Evolutionary conservation across 371 early-diverging fungal genomes (phyloP).

Genomic region (Rhizopus arrhizus): DNA sequence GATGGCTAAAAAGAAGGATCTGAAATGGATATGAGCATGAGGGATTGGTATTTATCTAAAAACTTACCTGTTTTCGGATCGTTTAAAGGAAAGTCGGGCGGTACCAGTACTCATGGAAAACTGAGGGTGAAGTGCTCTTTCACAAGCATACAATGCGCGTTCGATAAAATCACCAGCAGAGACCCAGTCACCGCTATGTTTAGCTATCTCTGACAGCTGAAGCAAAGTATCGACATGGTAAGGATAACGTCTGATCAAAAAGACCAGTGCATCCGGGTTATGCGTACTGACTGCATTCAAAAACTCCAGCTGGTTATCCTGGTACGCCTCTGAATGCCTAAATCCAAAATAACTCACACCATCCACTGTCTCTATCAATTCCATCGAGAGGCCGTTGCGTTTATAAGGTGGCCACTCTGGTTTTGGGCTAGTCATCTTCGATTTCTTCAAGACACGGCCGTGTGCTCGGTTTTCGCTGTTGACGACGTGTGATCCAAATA

Average conservation of each 20-base stretch:
- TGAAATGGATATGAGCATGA: conserved; percentile 2
- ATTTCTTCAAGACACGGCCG: conserved; percentile 53
- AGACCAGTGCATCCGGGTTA: conserved; percentile 74
- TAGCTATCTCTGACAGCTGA: conserved; percentile 82
- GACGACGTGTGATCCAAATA: conserved; percentile 87
- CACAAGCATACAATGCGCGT: conserved; percentile 80
- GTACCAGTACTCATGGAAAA: conserved; percentile 75
- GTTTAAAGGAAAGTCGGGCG: conserved; percentile 68
- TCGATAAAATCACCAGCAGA: conserved; percentile 83
- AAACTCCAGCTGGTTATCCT: conserved; percentile 74
- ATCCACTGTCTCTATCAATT: conserved; percentile 54
- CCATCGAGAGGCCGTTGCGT: conserved; percentile 76
- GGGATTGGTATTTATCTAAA: no score
- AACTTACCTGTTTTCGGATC: conserved; percentile 70
- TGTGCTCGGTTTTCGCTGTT: conserved; percentile 56
- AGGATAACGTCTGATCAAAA: conserved; percentile 73
- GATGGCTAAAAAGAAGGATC: conserved; percentile 79
- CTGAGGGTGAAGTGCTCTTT: conserved; percentile 79
- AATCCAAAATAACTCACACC: conserved; percentile 64
- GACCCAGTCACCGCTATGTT: conserved; percentile 77
- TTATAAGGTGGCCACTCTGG: conserved; percentile 78
- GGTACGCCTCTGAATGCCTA: conserved; percentile 72
- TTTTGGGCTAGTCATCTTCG: conserved; percentile 72
- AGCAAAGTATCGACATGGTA: conserved; percentile 86
- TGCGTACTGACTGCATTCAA: conserved; percentile 71